phyloP scores from a whole-genome alignment of 1,284 basidiomycete genomes.

The Ceraceosorus bombacis region DNA sequence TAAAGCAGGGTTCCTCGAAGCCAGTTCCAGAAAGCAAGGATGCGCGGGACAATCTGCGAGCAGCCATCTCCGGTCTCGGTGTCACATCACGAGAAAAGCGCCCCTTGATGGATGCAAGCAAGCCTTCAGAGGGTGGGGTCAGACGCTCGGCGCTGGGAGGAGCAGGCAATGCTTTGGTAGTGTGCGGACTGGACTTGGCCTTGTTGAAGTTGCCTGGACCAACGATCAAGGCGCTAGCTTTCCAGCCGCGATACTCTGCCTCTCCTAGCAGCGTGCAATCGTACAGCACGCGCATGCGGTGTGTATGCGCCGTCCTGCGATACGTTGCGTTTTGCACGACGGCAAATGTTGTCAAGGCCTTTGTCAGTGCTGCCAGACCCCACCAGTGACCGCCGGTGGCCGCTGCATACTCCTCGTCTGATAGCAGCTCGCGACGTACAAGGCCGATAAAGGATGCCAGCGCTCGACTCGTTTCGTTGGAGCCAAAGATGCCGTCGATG shows the following conservation, averaged over 20 bases:
- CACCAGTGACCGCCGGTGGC: conserved; percentile 34
- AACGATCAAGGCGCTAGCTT: conserved; percentile 22
- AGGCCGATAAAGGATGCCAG: conserved; percentile 53
- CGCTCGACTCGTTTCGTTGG: conserved; percentile 53
- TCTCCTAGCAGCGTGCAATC: conserved; percentile 52
- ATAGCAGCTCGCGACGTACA: conserved; percentile 51
- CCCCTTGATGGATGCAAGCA: neutral
- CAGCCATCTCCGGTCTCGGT: neutral
- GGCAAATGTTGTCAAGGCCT: conserved; percentile 54
- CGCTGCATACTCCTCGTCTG: conserved; percentile 36
- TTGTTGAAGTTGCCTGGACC: conserved; percentile 30
- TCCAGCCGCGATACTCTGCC: conserved; percentile 39
- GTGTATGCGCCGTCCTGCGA: conserved; percentile 44
- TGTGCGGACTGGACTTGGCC: neutral
- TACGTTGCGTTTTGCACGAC: conserved; percentile 54
- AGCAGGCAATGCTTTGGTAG: conserved; percentile 1
- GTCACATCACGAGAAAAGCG: neutral
- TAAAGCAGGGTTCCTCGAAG: too few relatives aligned
- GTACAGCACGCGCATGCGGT: conserved; percentile 51
- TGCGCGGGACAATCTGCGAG: neutral
- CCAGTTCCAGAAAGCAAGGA: neutral
- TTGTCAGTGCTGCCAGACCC: conserved; percentile 48
- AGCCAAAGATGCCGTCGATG: conserved; percentile 54
- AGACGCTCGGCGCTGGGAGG: neutral
- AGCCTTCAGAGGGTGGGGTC: neutral